Evolutionary conservation across 2,329 filamentous ascomycete species (phyloP).

Genomic region (Septoria petroselini): DNA sequence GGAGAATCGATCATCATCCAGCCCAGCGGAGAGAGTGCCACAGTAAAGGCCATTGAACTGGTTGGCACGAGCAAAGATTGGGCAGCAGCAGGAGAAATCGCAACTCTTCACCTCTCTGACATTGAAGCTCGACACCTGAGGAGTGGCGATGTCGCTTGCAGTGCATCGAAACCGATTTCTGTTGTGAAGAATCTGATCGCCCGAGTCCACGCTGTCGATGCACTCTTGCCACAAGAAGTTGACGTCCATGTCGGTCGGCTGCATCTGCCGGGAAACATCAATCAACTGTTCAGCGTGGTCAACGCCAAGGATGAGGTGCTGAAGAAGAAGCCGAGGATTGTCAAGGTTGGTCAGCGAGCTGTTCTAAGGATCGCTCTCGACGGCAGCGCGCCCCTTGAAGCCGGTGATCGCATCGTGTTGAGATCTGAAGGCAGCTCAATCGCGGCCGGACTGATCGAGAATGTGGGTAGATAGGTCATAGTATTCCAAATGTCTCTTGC

Average conservation of each 20-base stretch:
- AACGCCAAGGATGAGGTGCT: conserved; percentile 70
- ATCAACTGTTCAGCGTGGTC: conserved; percentile 66
- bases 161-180: conserved; percentile 57
- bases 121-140: conserved; percentile 74
- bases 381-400: conserved; percentile 75
- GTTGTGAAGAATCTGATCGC: conserved; percentile 72
- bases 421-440: conserved; percentile 78
- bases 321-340: conserved; percentile 81
- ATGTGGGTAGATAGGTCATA: conserved; percentile 14
- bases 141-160: conserved; percentile 82
- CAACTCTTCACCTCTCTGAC: conserved; percentile 75
- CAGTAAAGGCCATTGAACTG: conserved; percentile 76
- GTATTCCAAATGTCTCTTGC: not conserved
- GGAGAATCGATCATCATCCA: conserved; percentile 78
- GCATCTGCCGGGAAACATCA: conserved; percentile 72
- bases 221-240: conserved; percentile 81
- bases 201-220: conserved; percentile 85
- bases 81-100: conserved; percentile 89
- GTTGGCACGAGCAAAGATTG: conserved; percentile 73
- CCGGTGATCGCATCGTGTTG: conserved; percentile 75
- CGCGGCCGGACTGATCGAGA: conserved; percentile 74
- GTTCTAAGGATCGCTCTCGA: conserved; percentile 60
- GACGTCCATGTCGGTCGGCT: conserved; percentile 85
- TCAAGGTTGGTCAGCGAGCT: conserved; percentile 75
- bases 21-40: conserved; percentile 76